Base-by-base conservation (phyloP, 768 basidiomycete genomes). In the Boletellus ananas region DNA sequence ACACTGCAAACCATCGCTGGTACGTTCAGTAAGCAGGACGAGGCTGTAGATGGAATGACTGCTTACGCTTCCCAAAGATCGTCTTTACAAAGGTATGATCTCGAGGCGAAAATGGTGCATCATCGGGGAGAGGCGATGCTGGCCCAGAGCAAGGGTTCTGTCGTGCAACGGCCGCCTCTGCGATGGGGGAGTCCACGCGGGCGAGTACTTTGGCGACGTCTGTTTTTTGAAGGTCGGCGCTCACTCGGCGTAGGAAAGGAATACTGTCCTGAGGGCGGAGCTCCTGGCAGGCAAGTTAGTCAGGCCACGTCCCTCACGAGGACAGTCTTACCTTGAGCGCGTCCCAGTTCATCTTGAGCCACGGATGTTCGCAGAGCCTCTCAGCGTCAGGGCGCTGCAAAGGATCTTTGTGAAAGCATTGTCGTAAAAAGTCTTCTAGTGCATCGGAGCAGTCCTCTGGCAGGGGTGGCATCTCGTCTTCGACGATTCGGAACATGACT, bases 401-500 rank as follows among this genome's bases (percentile, higher is more conserved):
- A 14, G 95, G 92, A 57, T 95, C 83, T 70, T 97, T 98, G 64
- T 87, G 70, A 71, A 99, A 96, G 67, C 95, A 99, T 57, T 79
- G 76, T n/a, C 67, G 75, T 17, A 99, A 70, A 68, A 98, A 98
- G 64, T 91, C 83, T 49, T 75, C 70, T 14, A 97, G 75, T 18
- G 82, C 75, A n/a, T 78, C 76, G 4, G 94, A 93, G 57, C 84
- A 85, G 11, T 75, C 81, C 14, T 85, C 82, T 0, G 95, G 95
- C 37, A 96, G 68, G 3, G 91, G 91, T 25, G 95, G 94, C 74
- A 80, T 84, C 8, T 81, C 80, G 60, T 96, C 94, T 61, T 96
- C 94, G 23, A 99, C 95, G 63, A 99, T 97, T 23, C 87, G 87
- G 74, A 93, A 99, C 89, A 99, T 94, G 45, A 97, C 95, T 88